These are phyloP conservation scores for Aspergillus fijiensis DNA, from an alignment of 2,329 filamentous ascomycete genomes.

Conservation along the genomic window DNA sequence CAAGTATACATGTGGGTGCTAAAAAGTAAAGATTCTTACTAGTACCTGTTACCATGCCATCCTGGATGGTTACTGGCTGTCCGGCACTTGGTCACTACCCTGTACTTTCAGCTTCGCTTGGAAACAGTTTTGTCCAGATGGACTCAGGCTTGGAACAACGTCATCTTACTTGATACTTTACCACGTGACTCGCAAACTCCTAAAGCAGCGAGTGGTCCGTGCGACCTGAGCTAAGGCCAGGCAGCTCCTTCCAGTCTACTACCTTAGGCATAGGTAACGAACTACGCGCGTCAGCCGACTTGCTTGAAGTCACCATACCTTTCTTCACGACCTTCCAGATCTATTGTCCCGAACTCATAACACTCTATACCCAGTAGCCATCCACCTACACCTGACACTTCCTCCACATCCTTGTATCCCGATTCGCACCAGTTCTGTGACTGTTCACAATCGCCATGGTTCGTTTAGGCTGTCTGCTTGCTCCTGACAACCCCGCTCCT, in stretches of 20 bases:
- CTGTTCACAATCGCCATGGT: conserved; percentile 20
- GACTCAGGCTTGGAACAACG: not conserved
- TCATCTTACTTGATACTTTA: not conserved
- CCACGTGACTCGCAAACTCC: not conserved
- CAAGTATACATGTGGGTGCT: too few species aligned
- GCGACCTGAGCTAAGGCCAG: not conserved
- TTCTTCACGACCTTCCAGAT: not conserved
- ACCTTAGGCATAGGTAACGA: too few species aligned
- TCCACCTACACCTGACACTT: not conserved
- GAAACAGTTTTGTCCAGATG: too few species aligned
- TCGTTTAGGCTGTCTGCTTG: conserved; percentile 10
- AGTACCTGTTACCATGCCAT: too few species aligned
- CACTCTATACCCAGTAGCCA: not conserved
- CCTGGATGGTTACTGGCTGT: too few species aligned
- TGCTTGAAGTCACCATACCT: not conserved
- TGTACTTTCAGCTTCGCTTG: too few species aligned
- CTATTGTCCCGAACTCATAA: not conserved
- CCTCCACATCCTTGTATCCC: not conserved
- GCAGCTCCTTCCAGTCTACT: not conserved
- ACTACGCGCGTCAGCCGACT: too few species aligned
- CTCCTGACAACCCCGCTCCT: conserved; percentile 7
- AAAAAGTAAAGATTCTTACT: too few species aligned
- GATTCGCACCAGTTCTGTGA: not conserved
- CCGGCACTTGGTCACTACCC: too few species aligned
- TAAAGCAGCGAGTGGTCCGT: not conserved